Percentiles rank a stretch among this genome's conserved stretches.
Conservation (phyloP, 495 filamentous ascomycete genomes). For the Bathelium albidoporum region DNA sequence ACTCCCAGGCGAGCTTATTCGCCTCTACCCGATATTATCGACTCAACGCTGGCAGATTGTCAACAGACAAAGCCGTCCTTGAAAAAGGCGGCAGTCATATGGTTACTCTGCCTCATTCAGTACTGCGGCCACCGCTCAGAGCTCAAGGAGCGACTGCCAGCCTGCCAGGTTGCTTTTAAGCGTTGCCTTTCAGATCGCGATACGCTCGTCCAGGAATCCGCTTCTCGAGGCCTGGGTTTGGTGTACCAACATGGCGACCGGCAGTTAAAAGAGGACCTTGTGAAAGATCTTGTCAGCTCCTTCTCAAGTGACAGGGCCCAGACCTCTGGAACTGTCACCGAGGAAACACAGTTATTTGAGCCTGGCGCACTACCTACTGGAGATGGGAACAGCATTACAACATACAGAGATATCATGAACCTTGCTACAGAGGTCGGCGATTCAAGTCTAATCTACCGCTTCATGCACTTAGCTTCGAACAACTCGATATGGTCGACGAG, state of each 20-base stretch:
- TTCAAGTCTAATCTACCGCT: constrained; percentile 86
- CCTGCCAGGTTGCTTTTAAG: constrained; percentile 81
- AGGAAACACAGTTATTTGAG: constrained; percentile 87
- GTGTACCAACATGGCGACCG: constrained; percentile 87
- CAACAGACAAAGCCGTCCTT: constrained; percentile 74
- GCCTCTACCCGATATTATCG: constrained; percentile 46
- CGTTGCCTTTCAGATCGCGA: constrained; percentile 78
- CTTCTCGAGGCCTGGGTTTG: constrained; percentile 76
- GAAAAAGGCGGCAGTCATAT: constrained; percentile 80
- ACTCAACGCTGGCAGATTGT: constrained; percentile 64
- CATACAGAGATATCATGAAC: constrained; percentile 91
- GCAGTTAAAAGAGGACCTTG: constrained; percentile 66
- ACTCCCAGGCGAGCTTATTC: constrained; percentile 28
- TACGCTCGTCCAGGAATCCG: constrained; percentile 89
- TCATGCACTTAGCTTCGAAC: constrained; percentile 91
- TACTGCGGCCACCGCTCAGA: constrained; percentile 68
- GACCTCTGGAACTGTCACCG: constrained; percentile 65
- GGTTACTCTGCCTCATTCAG: constrained; percentile 86
- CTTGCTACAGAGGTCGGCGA: constrained; percentile 90
- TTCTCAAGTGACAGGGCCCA: constrained; percentile 67
- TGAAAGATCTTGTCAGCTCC: constrained; percentile 72
- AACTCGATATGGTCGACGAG: constrained; percentile 93
- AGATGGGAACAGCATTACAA: constrained; percentile 69
- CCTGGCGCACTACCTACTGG: constrained; percentile 86
- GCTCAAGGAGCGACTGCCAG: constrained; percentile 59